These are phyloP conservation scores for Diplodia seriata DNA, from an alignment of 2,329 filamentous ascomycete species.

Conservation along the genomic window DNA sequence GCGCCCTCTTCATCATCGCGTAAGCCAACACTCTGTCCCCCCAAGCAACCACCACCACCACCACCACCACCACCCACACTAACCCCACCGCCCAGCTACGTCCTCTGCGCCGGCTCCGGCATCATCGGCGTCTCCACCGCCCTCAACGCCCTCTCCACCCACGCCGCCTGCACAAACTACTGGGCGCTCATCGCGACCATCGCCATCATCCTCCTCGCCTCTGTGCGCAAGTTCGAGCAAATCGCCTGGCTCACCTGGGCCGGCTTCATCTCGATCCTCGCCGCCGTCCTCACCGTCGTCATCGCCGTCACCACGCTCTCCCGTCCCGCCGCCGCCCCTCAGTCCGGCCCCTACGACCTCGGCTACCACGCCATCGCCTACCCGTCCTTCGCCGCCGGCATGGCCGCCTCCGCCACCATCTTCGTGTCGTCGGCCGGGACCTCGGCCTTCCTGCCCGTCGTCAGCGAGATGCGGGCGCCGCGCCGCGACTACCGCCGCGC, in stretches of 20 bases:
- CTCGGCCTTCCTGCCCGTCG: conserved; percentile 68
- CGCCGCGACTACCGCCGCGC: conserved; percentile 65
- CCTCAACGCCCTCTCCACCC: conserved; percentile 65
- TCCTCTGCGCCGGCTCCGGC: conserved; percentile 63
- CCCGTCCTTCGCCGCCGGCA: conserved; percentile 65
- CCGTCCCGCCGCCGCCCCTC: conserved; percentile 66
- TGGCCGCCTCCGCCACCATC: conserved; percentile 65
- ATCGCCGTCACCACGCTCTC: conserved; percentile 64
- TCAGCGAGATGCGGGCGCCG: conserved; percentile 68
- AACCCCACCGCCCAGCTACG: conserved; percentile 45
- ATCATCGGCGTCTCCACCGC: conserved; percentile 66
- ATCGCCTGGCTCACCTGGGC: conserved; percentile 68
- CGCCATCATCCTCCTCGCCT: conserved; percentile 58
- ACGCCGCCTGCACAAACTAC: conserved; percentile 66
- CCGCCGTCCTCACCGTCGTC: conserved; percentile 65
- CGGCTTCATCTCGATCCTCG: conserved; percentile 65
- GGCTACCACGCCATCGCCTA: conserved; percentile 64
- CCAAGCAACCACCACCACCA: not conserved
- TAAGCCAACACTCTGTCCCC: not conserved
- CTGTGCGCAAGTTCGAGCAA: conserved; percentile 65
- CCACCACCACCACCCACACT: not conserved
- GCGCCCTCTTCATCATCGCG: conserved; percentile 63
- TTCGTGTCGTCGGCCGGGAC: conserved; percentile 67
- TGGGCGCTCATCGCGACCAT: conserved; percentile 62
- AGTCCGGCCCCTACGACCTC: conserved; percentile 65